Base-by-base conservation (phyloP, 768 basidiomycete species). In the Guyanaporus albipodus region DNA sequence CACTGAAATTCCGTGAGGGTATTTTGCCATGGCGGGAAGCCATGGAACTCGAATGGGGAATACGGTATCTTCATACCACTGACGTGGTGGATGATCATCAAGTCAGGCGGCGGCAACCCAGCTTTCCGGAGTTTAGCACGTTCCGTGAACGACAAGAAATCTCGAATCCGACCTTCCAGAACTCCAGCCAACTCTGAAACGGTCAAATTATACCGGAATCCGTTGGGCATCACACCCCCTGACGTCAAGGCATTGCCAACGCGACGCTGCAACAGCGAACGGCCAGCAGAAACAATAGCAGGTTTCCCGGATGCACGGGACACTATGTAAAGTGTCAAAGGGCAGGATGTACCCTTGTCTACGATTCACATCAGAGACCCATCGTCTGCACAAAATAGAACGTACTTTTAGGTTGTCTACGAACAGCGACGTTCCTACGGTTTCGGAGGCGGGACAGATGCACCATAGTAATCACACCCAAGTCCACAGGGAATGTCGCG, bases 11-110 rank as follows among this genome's bases (percentile, higher is more conserved):
- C 89, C 36, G 86, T 87, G 33, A 91, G 67, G 45, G 83, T 73
- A n/a, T 82, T 78, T 56, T 91, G 89, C 88, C 89, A 91, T 14
- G 89, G 89, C 15, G 89, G 89, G 56, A 85, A 90, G 5, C 83
- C 85, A 54, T 84, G 69, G 18, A 90, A 69, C 61, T 90, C 86
- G 41, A 83, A 64, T 1, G 85, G 79, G 19, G 69, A 57, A 31
- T 58, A 61, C 29, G 67, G 63, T 29, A 62, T 63, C 38, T 56
- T 64, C 11, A 67, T 60, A 3, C 71, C 67, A 26, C 68, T 69
- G 18, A 85, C 49, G 37, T 79, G 69, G 58, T 91, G 86, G 14
- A 90, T 71, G 53, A 91, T 80, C 73, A 89, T 77, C 40, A 91
- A 77, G 56, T 91, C 87, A 12, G 88, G 86, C 12, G 84, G 70